Percentiles rank a stretch among this genome's conserved stretches.
These are phyloP conservation scores for Nannizziopsis barbatae DNA, from an alignment of 2,329 filamentous ascomycete species.

Conservation along the genomic window DNA sequence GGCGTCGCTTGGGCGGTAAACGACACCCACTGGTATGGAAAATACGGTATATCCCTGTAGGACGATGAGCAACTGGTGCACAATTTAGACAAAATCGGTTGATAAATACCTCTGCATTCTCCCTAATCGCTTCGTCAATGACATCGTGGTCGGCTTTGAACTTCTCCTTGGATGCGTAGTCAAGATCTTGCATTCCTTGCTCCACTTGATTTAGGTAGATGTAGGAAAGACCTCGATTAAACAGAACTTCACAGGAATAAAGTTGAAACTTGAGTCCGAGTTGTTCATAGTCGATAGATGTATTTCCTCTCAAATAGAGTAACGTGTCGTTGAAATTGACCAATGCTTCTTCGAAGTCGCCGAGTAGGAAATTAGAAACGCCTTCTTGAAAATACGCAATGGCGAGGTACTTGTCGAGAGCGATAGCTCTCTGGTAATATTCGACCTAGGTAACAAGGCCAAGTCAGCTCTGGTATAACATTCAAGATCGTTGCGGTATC, in stretches of 20 bases:
- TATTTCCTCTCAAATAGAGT: conserved; percentile 87
- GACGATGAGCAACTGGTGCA: conserved; percentile 8
- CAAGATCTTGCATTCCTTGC: conserved; percentile 78
- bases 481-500: conserved; percentile 26
- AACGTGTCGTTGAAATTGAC: conserved; percentile 98
- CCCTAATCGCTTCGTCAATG: conserved; percentile 90
- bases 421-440: conserved; percentile 83
- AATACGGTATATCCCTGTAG: conserved; percentile 89
- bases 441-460: conserved; percentile 56
- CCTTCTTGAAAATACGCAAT: conserved; percentile 98
- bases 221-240: conserved; percentile 94
- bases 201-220: conserved; percentile 92
- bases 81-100: conserved; percentile 2
- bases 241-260: conserved; percentile 93
- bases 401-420: conserved; percentile 86
- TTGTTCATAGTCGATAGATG: conserved; percentile 96
- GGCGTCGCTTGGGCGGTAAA: conserved; percentile 91
- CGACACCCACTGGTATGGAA: conserved; percentile 88
- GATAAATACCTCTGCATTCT: conserved; percentile 70
- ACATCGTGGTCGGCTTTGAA: conserved; percentile 93
- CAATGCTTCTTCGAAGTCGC: conserved; percentile 92
- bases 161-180: conserved; percentile 88
- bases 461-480: neutral
- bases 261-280: conserved; percentile 90
- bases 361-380: conserved; percentile 92